Conservation (phyloP, 1,139 yeast genomes). For the Saccharomyces hybrid region DNA sequence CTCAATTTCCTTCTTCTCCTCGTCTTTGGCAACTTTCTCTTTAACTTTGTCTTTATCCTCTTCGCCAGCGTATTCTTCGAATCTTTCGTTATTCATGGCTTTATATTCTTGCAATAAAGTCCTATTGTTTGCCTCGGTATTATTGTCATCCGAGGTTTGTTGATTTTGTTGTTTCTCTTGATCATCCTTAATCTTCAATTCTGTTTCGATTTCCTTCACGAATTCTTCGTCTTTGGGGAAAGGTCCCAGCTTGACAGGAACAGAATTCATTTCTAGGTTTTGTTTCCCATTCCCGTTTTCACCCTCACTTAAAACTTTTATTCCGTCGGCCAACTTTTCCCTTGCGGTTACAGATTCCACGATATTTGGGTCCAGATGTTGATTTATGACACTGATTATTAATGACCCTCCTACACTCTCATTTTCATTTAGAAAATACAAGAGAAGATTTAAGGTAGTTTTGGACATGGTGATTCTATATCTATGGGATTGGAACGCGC, state of each 20-base stretch:
- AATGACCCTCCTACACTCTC: conserved; percentile 91
- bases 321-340: conserved; percentile 29
- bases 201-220: conserved; percentile 75
- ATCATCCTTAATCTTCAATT: conserved; percentile 70
- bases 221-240: conserved; percentile 83
- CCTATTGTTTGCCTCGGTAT: conserved; percentile 6
- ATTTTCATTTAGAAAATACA: conserved; percentile 84
- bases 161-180: conserved; percentile 26
- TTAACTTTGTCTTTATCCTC: conserved; percentile 5
- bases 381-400: conserved; percentile 76
- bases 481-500: conserved; percentile 62
- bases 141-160: conserved; percentile 4
- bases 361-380: conserved; percentile 63
- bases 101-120: conserved; percentile 43
- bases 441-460: conserved; percentile 73
- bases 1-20: conserved; percentile 14
- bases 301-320: conserved; percentile 38
- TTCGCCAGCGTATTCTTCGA: conserved; percentile 1
- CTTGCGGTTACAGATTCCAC: conserved; percentile 31
- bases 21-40: conserved; percentile 26
- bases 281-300: conserved; percentile 44
- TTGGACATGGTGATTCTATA: conserved; percentile 72
- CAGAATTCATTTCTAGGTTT: conserved; percentile 50
- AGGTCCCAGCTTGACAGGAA: conserved; percentile 70
- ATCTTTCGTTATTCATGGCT: conserved; percentile 32